These are phyloP conservation scores for Rhizomucor miehei DNA, from an alignment of 371 early-diverging fungal genomes.

Conservation along the genomic window DNA sequence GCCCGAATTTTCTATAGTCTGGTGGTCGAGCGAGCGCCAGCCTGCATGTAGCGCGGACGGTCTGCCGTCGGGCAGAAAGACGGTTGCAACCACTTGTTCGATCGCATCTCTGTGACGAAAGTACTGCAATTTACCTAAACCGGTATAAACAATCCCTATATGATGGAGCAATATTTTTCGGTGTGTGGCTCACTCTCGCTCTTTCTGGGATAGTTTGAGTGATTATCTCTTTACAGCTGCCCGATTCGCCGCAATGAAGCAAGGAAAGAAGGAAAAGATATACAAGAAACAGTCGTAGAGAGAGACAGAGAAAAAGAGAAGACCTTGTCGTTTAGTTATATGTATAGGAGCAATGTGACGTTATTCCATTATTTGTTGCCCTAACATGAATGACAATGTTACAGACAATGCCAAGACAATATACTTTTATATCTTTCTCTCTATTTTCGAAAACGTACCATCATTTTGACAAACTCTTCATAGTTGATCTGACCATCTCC, in stretches of 20 bases:
- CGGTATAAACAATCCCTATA: conserved; percentile 32
- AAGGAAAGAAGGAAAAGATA: conserved; percentile 65
- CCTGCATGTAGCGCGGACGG: conserved; percentile 69
- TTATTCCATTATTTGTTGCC: no score
- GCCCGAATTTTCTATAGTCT: conserved; percentile 40
- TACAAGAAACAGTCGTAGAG: conserved; percentile 41
- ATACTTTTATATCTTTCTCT: no score
- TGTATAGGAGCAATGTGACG: no score
- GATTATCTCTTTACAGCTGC: conserved; percentile 91
- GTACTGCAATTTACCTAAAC: conserved; percentile 72
- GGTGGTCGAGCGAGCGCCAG: conserved; percentile 74
- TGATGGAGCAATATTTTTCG: no score
- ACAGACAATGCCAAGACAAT: no score
- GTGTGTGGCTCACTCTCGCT: no score
- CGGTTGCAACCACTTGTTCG: conserved; percentile 72
- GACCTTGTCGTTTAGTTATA: no score
- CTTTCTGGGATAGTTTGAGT: conserved; percentile 62
- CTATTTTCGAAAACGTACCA: conserved; percentile 43
- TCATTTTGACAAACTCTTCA: conserved; percentile 92
- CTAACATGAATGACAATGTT: no score
- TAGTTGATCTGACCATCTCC: conserved; percentile 87
- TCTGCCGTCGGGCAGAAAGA: conserved; percentile 89
- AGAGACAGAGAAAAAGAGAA: no score
- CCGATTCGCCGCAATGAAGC: conserved; percentile 70
- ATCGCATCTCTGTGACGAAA: conserved; percentile 57